Base-by-base conservation (phyloP, 345 rosid species). In the Bruguiera sexangula region DNA sequence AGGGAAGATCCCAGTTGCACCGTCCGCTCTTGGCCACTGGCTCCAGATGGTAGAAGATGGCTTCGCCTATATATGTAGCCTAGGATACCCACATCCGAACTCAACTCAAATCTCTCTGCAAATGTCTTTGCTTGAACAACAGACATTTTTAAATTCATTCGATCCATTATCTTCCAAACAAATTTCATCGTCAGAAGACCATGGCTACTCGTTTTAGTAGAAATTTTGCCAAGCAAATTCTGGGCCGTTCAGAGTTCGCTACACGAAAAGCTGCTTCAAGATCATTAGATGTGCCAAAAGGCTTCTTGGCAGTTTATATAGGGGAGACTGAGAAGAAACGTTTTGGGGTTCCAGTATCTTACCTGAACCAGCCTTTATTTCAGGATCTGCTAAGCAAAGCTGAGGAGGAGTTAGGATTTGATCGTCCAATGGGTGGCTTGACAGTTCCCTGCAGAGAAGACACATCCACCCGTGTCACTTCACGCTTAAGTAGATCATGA, bases 221-320 rank as follows among this genome's bases (percentile, higher is more conserved):
- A 29, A 55, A 37, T 36, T 1, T 68, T 32, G 56, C 70, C 21
- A 69, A 51, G 36, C 66, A 64, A 36, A 43, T 69, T 59, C 48
- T 75, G 5, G 29, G 27, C 26, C 36, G 63, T 19, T 64, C 66
- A 39, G 15, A 0, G 5, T 37, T 9, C 18, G 21, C 29, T 1
- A 6, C 16, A 16, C 51, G 62, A 34, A 60, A 51, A 69, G 59
- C 50, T 57, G 50, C 67, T 51, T 30, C 62, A 34, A 52, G 26
- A 26, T 36, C 34, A 16, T 26, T 22, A 30, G 67, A 64, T 24
- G 67, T 70, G 30, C 67, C 67, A 16, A 62, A 52, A 62, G 67
- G 73, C 19, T 70, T n/a, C 73, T 55, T 83, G 64, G 86, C 78
- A 0, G 85, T 85, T 18, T 85, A 85, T 63, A 82, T 80, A 8